phyloP scores from a whole-genome alignment of 2,329 filamentous ascomycete genomes.

The Neonectria sp. region DNA sequence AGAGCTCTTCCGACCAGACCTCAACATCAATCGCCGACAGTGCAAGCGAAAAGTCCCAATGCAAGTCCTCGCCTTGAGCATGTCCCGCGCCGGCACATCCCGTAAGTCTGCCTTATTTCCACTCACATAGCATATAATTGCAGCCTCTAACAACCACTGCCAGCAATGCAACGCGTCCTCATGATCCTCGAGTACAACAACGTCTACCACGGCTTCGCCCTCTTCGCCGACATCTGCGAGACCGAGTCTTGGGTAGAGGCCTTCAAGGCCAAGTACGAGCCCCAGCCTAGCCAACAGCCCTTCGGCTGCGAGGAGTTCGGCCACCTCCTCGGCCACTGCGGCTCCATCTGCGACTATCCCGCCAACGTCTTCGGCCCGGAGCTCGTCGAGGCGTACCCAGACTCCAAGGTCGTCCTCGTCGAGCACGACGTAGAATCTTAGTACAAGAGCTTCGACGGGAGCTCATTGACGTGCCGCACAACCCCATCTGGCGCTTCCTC shows the following conservation, averaged over 20 bases:
- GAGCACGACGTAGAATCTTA: slow-evolving; percentile 35
- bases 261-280: slow-evolving; percentile 18
- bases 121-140: too few species aligned
- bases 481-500: slow-evolving; percentile 14
- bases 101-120: not conserved
- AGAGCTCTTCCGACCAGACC: slow-evolving; percentile 22
- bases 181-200: slow-evolving; percentile 29
- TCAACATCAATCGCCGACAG: slow-evolving; percentile 22
- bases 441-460: slow-evolving; percentile 34
- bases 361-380: slow-evolving; percentile 33
- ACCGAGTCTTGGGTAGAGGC: slow-evolving; percentile 18
- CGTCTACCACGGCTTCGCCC: slow-evolving; percentile 30
- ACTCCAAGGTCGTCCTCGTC: slow-evolving; percentile 36
- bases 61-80: slow-evolving; percentile 22
- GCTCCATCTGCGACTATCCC: slow-evolving; percentile 32
- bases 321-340: slow-evolving; percentile 30
- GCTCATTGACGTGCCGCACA: slow-evolving; percentile 24
- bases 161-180: slow-evolving; percentile 29
- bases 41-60: slow-evolving; percentile 22
- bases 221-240: slow-evolving; percentile 25
- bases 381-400: slow-evolving; percentile 35
- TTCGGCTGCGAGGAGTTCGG: slow-evolving; percentile 26
- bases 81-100: slow-evolving; percentile 24
- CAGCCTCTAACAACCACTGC: not conserved
- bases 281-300: slow-evolving; percentile 7